Evolutionary conservation across 176 grass and related monocot species (phyloP).

Genomic region (Cenchrus purpureus): DNA sequence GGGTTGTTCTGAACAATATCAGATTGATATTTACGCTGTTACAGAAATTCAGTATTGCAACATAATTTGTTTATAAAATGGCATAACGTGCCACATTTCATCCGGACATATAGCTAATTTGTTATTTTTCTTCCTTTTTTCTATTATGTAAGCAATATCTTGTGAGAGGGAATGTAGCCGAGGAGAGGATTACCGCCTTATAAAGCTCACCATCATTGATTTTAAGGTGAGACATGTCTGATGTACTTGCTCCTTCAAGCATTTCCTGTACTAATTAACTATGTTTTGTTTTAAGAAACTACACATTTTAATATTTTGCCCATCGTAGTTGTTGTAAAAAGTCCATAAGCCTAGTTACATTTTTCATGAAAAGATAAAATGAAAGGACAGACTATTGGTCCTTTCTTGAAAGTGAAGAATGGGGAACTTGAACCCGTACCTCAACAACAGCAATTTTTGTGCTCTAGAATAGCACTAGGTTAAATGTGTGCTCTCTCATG

Average conservation of each 20-base stretch:
- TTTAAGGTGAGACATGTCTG: slow-evolving; percentile 65
- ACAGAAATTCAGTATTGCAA: background rate
- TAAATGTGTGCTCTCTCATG: background rate
- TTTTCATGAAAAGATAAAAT: background rate
- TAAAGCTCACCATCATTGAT: slow-evolving; percentile 92
- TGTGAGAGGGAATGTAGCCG: slow-evolving; percentile 97
- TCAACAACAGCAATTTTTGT: background rate
- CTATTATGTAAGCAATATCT: slow-evolving; percentile 68
- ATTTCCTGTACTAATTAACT: slow-evolving; percentile 32
- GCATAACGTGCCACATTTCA: background rate
- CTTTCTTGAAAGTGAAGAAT: background rate
- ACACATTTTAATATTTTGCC: background rate
- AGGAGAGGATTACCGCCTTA: slow-evolving; percentile 92
- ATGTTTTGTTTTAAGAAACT: background rate
- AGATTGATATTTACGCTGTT: background rate
- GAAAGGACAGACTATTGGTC: background rate
- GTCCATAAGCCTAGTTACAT: background rate
- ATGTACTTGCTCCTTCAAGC: slow-evolving; percentile 6
- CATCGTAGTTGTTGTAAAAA: background rate
- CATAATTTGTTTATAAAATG: background rate
- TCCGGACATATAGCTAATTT: slow-evolving; percentile 15
- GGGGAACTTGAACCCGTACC: background rate
- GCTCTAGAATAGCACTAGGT: background rate
- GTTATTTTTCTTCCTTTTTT: slow-evolving; percentile 2
- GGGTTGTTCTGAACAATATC: background rate